Conservation (phyloP, 768 basidiomycete genomes). For the Leucosporidium creatinivorum region DNA sequence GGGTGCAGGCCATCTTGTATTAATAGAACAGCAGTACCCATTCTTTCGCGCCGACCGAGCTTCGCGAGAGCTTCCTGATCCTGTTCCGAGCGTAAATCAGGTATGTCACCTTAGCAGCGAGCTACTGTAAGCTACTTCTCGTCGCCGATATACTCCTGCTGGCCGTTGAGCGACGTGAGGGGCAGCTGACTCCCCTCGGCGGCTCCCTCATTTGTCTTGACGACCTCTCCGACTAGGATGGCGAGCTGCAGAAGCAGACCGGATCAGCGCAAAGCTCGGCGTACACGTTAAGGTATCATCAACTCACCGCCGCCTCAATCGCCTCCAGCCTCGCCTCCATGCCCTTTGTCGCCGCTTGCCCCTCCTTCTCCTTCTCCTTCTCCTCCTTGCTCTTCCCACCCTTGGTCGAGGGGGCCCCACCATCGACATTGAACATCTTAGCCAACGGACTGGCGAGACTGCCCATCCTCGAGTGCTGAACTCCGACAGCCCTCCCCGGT, state of each 20-base stretch:
- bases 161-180: conserved; percentile 8
- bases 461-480: background rate
- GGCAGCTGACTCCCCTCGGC: background rate
- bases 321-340: conserved; percentile 15
- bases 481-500: background rate
- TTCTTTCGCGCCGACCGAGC: too few relatives aligned
- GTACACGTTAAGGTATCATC: too few relatives aligned
- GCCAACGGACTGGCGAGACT: conserved; percentile 3
- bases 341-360: background rate
- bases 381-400: background rate
- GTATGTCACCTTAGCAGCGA: too few relatives aligned
- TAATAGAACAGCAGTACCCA: background rate
- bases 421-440: conserved; percentile 3
- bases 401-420: background rate
- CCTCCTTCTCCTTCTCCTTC: background rate
- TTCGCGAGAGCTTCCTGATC: too few relatives aligned
- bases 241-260: background rate
- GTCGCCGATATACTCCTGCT: background rate
- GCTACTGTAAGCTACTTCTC: too few relatives aligned
- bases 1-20: too few relatives aligned
- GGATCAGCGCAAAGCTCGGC: too few relatives aligned
- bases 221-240: conserved; percentile 24
- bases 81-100: too few relatives aligned
- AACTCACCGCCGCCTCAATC: conserved; percentile 19
- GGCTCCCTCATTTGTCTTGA: background rate